Base-by-base conservation (phyloP, 306 rosid genomes). In the Gynostemma pentaphyllum region DNA sequence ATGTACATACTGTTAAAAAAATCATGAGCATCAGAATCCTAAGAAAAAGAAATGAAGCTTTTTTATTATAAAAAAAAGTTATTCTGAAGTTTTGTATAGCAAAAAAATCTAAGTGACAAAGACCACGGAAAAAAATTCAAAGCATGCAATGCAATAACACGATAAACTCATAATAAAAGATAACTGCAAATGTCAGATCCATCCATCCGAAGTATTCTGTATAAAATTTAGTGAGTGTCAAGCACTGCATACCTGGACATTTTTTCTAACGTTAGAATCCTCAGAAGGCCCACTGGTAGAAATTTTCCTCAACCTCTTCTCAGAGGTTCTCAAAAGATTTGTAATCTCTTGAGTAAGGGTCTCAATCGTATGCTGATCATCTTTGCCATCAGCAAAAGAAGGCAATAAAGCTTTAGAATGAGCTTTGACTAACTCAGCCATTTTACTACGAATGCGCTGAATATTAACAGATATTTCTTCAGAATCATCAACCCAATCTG, bases 401-500 rank as follows among this genome's bases (percentile, higher is more conserved):
- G 95, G 91, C 91, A 78, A 78, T 41, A 87, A 68, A 76, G 86
- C 88, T 71, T 80, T 84, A 9, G 84, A 74, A 71, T 84, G 95
- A 74, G 79, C 88, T 76, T 80, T 87, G 45, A 74, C 76, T 66
- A 87, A 67, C 79, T 80, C 91, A 2, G 83, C 66, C 78, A 87
- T 82, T 77, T 84, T 84, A 66, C 68, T 36, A 49, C 70, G 76
- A 57, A 86, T 87, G 9, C 55, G 57, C 53, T 87, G 88, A 70
- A 87, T 78, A 60, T 76, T 82, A 11, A 76, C 67, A 67, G 83
- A 64, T 50, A 87, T 67, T 76, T 84, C 87, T 74, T 87, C 88
- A 21, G 86, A 82, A 80, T 81, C 88, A 80, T 87, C 95, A 63
- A 87, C 91, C 95, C 95, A 87, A 70, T 74, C 76, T 6, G 95